A percentile compares a stretch with the other conserved stretches of the same genome.
Evolutionary conservation across 495 filamentous ascomycete genomes (phyloP).

Genomic region (Chlorociboria aeruginascens): DNA sequence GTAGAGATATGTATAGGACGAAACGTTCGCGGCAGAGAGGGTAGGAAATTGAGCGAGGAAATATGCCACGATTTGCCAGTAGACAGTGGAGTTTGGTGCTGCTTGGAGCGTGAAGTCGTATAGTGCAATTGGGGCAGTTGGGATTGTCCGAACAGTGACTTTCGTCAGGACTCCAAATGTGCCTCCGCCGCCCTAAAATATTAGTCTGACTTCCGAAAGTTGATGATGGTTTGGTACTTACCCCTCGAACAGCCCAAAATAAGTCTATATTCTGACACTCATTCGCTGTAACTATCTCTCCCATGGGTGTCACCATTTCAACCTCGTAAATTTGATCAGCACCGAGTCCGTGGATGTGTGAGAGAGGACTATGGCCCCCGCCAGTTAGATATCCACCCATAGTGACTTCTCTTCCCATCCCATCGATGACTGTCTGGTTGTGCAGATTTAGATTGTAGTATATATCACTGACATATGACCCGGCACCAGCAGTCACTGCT

Average conservation of each 20-base stretch:
- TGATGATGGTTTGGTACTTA: conserved; percentile 21
- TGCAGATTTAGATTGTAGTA: not conserved
- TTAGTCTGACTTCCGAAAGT: not conserved
- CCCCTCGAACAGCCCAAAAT: conserved; percentile 54
- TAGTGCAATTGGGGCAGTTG: conserved; percentile 1
- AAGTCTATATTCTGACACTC: conserved; percentile 44
- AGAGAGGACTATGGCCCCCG: conserved; percentile 45
- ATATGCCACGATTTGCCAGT: conserved; percentile 12
- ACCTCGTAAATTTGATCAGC: conserved; percentile 50
- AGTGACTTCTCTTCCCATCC: conserved; percentile 22
- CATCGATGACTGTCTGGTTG: not conserved
- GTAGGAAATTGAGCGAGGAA: conserved; percentile 24
- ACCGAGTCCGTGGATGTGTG: conserved; percentile 42
- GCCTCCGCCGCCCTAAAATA: conserved; percentile 42
- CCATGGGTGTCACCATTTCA: conserved; percentile 43
- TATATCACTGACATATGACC: conserved; percentile 22
- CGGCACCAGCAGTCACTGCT: conserved; percentile 27
- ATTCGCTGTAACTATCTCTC: conserved; percentile 39
- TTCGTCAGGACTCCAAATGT: conserved; percentile 50
- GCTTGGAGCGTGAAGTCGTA: conserved; percentile 1
- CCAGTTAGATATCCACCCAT: conserved; percentile 41
- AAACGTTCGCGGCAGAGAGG: conserved; percentile 11
- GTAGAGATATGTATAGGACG: conserved; percentile 1
- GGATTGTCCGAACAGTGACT: conserved; percentile 34
- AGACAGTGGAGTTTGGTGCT: too few species aligned